phyloP scores from a whole-genome alignment of 129 eudicot genomes.

The Glebionis coronaria region DNA sequence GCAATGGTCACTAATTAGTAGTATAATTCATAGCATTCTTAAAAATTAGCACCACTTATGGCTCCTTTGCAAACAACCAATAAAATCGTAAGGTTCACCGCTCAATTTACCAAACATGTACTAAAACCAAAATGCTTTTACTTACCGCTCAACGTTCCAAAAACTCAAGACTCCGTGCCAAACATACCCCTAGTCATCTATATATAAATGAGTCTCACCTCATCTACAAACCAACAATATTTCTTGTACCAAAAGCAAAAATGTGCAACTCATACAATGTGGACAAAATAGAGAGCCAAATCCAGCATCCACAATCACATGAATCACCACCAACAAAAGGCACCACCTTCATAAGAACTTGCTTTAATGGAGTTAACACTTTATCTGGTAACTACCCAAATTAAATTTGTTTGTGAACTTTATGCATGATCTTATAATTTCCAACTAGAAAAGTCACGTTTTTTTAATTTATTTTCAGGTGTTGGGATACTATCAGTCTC shows the following conservation, averaged over 20 bases:
- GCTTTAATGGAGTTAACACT: conserved; percentile 66
- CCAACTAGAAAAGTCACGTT: neutral
- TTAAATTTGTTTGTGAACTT: neutral
- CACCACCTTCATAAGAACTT: conserved; percentile 53
- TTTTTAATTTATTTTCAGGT: conserved; percentile 29
- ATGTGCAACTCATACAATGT: conserved; percentile 31
- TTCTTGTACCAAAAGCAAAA: conserved; percentile 19
- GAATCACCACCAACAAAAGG: conserved; percentile 40
- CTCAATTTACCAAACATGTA: too few relatives aligned
- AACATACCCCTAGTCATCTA: too few relatives aligned
- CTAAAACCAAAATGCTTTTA: too few relatives aligned
- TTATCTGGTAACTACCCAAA: conserved; percentile 41
- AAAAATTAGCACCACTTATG: too few relatives aligned
- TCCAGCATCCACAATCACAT: conserved; percentile 22
- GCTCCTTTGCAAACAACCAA: too few relatives aligned
- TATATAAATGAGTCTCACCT: conserved; percentile 12
- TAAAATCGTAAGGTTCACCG: too few relatives aligned
- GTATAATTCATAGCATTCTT: too few relatives aligned
- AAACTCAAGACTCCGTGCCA: too few relatives aligned
- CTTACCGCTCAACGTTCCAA: too few relatives aligned
- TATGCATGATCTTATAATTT: conserved; percentile 23
- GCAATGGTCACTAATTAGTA: too few relatives aligned
- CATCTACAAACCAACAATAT: conserved; percentile 20
- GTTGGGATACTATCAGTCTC: conserved; percentile 55
- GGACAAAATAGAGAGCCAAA: conserved; percentile 45